Base-by-base conservation (phyloP, 2,329 filamentous ascomycete genomes). In the Fusarium phyllophilum region DNA sequence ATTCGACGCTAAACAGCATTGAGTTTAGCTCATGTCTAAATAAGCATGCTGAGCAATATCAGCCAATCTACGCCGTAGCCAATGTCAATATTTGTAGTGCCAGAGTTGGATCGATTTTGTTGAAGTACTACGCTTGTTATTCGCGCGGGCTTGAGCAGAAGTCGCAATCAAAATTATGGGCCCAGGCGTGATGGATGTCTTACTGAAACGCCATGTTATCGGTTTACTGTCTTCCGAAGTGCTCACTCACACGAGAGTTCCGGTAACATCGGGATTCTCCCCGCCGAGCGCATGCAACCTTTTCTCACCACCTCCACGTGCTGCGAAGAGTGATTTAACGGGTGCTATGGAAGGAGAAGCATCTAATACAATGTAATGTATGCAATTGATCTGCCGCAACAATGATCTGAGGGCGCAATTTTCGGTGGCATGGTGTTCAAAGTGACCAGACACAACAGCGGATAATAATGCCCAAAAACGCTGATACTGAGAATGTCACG, bases 241-340 rank as follows among this genome's bases (percentile, higher is more conserved):
- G 48, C 44, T 46, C 36, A 42, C 46, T 44, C 36, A 42, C n/a
- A 41, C 45, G 58, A 52, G 54, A 54, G 49, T 57, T 52, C 51
- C 59, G 67, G 68, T 51, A 61, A 20, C 13, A 36, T 73, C 72
- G 72, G 72, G 41, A 46, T 75, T 75, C 72, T 75, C 60, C 54
- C 72, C 68, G 64, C 65, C 48, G 49, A 72, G 51, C 26, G 13
- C 46, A 41, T 39, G 46, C 54, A 57, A 58, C 49, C 62, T 56
- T 17, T 56, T 34, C 54, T 51, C 59, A 62, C 46, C 51, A 70
- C 36, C 24, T 63, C 72, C 72, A 74, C 72, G 69, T 75, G 60
- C 60, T 42, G 44, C 55, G 17, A 33, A 48, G 46, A 62, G 42
- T 46, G 59, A 39, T 61, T 62, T 62, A 9, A 63, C 39, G 31